A percentile compares a stretch with the other conserved stretches of the same genome.
Evolutionary conservation across 108 stramenopile genomes (phyloP).

Genomic region (Nitzschia inconspicua): DNA sequence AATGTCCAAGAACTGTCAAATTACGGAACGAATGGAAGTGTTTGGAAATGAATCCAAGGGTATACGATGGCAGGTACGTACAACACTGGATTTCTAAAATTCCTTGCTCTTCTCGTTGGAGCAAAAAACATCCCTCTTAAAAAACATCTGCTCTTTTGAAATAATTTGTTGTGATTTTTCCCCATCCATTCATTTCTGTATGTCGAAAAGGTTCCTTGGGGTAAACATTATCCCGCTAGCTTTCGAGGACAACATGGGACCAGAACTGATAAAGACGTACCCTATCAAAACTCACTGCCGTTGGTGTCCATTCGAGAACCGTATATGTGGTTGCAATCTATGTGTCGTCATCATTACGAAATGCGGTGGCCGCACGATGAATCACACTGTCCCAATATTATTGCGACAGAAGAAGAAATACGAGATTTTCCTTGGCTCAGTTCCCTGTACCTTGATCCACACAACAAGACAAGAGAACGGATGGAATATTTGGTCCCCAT

Average conservation of each 20-base stretch:
- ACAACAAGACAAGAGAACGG: too few species aligned
- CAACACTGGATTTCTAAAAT: too few species aligned
- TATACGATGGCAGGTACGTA: constrained; percentile 65
- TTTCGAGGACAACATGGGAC: constrained; percentile 1
- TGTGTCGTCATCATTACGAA: constrained; percentile 54
- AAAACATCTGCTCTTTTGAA: too few species aligned
- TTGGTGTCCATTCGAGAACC: constrained; percentile 86
- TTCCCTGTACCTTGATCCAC: not conserved
- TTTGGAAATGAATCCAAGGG: constrained; percentile 24
- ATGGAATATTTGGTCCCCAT: not conserved
- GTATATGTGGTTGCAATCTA: constrained; percentile 78
- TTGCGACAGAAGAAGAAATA: constrained; percentile 14
- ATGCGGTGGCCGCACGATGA: constrained; percentile 28
- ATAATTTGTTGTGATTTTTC: not conserved
- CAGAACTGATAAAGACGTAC: constrained; percentile 8
- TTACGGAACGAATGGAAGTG: constrained; percentile 24
- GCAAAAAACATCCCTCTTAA: too few species aligned
- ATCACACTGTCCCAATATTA: constrained; percentile 57
- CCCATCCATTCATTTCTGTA: not conserved
- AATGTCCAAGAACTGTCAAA: constrained; percentile 22
- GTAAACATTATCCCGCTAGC: constrained; percentile 52
- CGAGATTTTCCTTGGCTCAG: not conserved
- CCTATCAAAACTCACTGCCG: constrained; percentile 39
- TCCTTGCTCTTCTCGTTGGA: too few species aligned
- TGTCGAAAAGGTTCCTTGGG: constrained; percentile 73